Evolutionary conservation across 805 yeast genomes (phyloP).

Genomic region (Saturnispora bothae): DNA sequence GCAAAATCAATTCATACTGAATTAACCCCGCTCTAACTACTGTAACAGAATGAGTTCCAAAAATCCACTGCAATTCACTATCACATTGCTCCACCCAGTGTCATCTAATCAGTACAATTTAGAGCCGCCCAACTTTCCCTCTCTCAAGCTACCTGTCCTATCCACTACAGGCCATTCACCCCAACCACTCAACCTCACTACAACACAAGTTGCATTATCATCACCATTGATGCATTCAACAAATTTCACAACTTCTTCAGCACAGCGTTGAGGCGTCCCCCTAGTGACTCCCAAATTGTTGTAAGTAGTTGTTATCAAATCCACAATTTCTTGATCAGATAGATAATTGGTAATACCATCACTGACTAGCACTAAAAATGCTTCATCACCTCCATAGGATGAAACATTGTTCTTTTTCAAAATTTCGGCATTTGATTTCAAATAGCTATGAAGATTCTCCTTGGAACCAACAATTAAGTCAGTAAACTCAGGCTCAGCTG

Average conservation of each 20-base stretch:
- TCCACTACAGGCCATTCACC: constrained; percentile 84
- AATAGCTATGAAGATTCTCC: constrained; percentile 12
- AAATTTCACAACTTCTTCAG: constrained; percentile 74
- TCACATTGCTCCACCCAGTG: no score
- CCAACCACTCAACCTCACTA: constrained; percentile 80
- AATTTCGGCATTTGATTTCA: constrained; percentile 16
- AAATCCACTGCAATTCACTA: no score
- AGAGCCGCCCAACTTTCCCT: constrained; percentile 38
- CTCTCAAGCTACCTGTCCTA: constrained; percentile 74
- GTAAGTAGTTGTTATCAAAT: constrained; percentile 62
- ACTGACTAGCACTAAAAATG: constrained; percentile 69
- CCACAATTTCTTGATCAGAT: constrained; percentile 86
- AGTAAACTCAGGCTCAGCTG: constrained; percentile 84
- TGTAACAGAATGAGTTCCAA: no score
- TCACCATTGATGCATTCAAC: constrained; percentile 83
- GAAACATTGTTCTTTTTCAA: constrained; percentile 17
- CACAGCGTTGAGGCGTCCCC: constrained; percentile 79
- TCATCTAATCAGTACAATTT: neutral
- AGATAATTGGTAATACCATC: constrained; percentile 82
- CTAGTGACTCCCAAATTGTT: constrained; percentile 51
- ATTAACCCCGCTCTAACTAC: no score
- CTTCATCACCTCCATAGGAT: constrained; percentile 72
- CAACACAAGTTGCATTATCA: constrained; percentile 91
- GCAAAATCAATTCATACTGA: no score
- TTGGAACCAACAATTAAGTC: constrained; percentile 53